phyloP scores from a whole-genome alignment of 1,139 yeast species.

The Diutina mesorugosa region DNA sequence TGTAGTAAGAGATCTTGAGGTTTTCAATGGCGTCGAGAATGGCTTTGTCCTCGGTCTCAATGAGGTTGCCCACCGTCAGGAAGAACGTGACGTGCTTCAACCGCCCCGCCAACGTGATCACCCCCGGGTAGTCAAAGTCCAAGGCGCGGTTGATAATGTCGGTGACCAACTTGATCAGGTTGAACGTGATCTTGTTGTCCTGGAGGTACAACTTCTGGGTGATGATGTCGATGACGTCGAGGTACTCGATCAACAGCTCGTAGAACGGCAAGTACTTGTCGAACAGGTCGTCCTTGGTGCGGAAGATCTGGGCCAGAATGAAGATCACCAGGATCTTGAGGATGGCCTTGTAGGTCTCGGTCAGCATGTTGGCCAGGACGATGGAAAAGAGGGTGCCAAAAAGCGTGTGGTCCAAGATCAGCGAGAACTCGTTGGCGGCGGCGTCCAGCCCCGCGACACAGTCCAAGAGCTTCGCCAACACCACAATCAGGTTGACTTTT shows the following conservation, averaged over 20 bases:
- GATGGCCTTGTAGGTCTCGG: conserved; percentile 38
- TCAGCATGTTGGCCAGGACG: conserved; percentile 30
- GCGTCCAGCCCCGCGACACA: conserved; percentile 26
- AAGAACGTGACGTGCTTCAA: conserved; percentile 33
- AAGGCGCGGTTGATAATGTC: conserved; percentile 32
- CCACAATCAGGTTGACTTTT: conserved; percentile 40
- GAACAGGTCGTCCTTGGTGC: conserved; percentile 19
- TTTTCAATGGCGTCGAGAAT: conserved; percentile 20
- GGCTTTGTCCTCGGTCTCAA: conserved; percentile 25
- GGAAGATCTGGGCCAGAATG: conserved; percentile 20
- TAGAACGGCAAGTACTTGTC: not conserved
- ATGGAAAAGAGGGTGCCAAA: conserved; percentile 32
- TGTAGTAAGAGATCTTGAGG: conserved; percentile 23
- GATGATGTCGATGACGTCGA: conserved; percentile 30
- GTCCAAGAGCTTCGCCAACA: conserved; percentile 39
- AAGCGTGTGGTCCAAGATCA: conserved; percentile 27
- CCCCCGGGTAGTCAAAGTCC: conserved; percentile 24
- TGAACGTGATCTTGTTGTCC: conserved; percentile 32
- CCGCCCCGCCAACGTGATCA: conserved; percentile 31
- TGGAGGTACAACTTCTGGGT: conserved; percentile 27
- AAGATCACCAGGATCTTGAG: conserved; percentile 30
- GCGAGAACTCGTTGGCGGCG: conserved; percentile 22
- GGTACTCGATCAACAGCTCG: conserved; percentile 7
- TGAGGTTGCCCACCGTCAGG: conserved; percentile 25
- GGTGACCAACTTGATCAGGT: conserved; percentile 32